Evolutionary conservation across 2,329 filamentous ascomycete genomes (phyloP).

Genomic region (Epichloe sibirici): DNA sequence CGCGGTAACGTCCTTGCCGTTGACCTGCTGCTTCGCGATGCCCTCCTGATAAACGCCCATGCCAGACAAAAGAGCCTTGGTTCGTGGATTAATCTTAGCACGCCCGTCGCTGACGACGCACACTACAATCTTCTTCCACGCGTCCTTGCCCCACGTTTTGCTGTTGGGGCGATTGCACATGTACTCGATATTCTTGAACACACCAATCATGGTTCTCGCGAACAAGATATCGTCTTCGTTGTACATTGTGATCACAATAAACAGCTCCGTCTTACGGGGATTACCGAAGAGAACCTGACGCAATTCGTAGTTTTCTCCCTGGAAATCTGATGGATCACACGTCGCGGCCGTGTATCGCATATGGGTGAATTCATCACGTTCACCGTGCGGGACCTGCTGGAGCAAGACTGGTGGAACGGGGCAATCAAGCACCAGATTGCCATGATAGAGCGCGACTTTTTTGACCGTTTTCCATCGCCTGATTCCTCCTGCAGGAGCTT

Average conservation of each 20-base stretch:
- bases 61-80: slow-evolving; percentile 76
- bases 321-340: slow-evolving; percentile 83
- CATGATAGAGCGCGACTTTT: slow-evolving; percentile 92
- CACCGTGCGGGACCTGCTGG: slow-evolving; percentile 78
- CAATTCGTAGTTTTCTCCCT: slow-evolving; percentile 78
- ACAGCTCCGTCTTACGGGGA: slow-evolving; percentile 82
- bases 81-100: slow-evolving; percentile 90
- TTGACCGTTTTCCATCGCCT: slow-evolving; percentile 97
- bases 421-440: slow-evolving; percentile 93
- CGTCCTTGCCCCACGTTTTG: slow-evolving; percentile 96
- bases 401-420: slow-evolving; percentile 82
- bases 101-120: slow-evolving; percentile 95
- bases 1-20: slow-evolving; percentile 87
- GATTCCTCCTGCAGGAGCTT: slow-evolving; percentile 36
- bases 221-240: slow-evolving; percentile 97
- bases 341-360: slow-evolving; percentile 93
- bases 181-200: slow-evolving; percentile 97
- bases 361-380: slow-evolving; percentile 83
- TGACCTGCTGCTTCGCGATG: slow-evolving; percentile 96
- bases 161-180: slow-evolving; percentile 90
- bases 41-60: slow-evolving; percentile 97
- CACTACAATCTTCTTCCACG: slow-evolving; percentile 99
- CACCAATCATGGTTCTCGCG: slow-evolving; percentile 87
- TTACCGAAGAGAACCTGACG: slow-evolving; percentile 89
- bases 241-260: slow-evolving; percentile 97